phyloP scores from a whole-genome alignment of 495 filamentous ascomycete species.

The Aspergillus hancockii region DNA sequence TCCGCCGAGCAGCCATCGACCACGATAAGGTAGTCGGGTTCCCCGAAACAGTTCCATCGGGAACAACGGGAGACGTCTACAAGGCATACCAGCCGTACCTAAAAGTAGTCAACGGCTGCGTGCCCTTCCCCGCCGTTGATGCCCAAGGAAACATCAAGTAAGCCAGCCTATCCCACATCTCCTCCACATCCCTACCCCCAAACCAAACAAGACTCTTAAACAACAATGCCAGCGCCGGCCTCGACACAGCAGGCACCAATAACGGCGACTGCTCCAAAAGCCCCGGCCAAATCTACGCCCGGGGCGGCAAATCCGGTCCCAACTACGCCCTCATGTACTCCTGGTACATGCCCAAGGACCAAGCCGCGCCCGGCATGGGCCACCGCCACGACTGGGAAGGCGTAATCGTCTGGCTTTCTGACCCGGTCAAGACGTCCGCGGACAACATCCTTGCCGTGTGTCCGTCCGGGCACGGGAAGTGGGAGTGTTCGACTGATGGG shows the following conservation, averaged over 20 bases:
- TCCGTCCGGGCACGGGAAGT: constrained; percentile 52
- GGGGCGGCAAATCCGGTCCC: constrained; percentile 35
- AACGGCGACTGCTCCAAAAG: constrained; percentile 43
- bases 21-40: constrained; percentile 50
- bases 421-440: constrained; percentile 32
- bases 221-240: constrained; percentile 35
- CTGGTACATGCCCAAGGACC: constrained; percentile 56
- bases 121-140: constrained; percentile 57
- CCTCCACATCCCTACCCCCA: no score
- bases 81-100: constrained; percentile 52
- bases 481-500: constrained; percentile 46
- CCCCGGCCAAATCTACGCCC: constrained; percentile 54
- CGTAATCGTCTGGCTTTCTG: constrained; percentile 48
- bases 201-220: no score
- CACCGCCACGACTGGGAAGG: constrained; percentile 57
- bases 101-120: constrained; percentile 53
- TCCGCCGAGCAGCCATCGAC: constrained; percentile 37
- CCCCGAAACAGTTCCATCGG: constrained; percentile 46
- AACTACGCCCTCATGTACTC: constrained; percentile 54
- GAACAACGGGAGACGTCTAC: constrained; percentile 41
- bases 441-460: constrained; percentile 52
- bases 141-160: constrained; percentile 49
- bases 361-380: constrained; percentile 41
- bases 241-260: constrained; percentile 35
- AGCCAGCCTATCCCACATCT: constrained; percentile 12